phyloP scores from a whole-genome alignment of 1,284 basidiomycete genomes.

The Sparassis latifolia region DNA sequence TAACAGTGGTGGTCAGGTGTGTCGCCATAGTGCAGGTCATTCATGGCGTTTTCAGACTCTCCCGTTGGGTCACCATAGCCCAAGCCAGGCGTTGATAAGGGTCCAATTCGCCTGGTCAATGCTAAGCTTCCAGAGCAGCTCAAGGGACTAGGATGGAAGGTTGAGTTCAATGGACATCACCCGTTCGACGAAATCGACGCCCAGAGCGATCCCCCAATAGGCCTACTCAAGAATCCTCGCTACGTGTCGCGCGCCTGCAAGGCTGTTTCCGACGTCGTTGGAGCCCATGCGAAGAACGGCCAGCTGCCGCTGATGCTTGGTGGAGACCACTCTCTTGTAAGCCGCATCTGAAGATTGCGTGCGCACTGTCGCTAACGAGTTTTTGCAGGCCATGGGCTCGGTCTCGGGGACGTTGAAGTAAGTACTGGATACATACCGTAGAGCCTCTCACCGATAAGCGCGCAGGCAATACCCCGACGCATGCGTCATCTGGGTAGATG shows the following conservation, averaged over 20 bases:
- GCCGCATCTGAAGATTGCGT: conserved; percentile 23
- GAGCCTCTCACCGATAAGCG: conserved; percentile 3
- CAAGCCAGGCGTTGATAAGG: conserved; percentile 83
- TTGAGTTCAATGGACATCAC: conserved; percentile 85
- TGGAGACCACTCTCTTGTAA: conserved; percentile 89
- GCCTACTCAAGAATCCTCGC: conserved; percentile 83
- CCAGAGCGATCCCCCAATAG: conserved; percentile 72
- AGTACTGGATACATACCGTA: conserved; percentile 17
- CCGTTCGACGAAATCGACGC: conserved; percentile 78
- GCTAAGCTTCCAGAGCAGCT: conserved; percentile 81
- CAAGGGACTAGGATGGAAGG: conserved; percentile 79
- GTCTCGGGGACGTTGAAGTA: conserved; percentile 78
- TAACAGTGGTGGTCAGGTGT: conserved; percentile 46
- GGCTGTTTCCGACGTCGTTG: conserved; percentile 72
- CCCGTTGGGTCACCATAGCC: conserved; percentile 35
- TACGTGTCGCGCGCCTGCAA: conserved; percentile 82
- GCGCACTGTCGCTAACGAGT: conserved; percentile 3
- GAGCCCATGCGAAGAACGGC: conserved; percentile 69
- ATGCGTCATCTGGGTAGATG: conserved; percentile 92
- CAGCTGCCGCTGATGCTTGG: conserved; percentile 90
- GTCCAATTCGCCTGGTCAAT: conserved; percentile 81
- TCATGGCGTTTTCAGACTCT: conserved; percentile 9
- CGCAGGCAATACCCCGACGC: conserved; percentile 62
- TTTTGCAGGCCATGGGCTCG: conserved; percentile 80
- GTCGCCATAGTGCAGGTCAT: conserved; percentile 8